A percentile compares a stretch with the other conserved stretches of the same genome.
phyloP scores from a whole-genome alignment of 495 filamentous ascomycete genomes.

The Talaromyces wortmannii region DNA sequence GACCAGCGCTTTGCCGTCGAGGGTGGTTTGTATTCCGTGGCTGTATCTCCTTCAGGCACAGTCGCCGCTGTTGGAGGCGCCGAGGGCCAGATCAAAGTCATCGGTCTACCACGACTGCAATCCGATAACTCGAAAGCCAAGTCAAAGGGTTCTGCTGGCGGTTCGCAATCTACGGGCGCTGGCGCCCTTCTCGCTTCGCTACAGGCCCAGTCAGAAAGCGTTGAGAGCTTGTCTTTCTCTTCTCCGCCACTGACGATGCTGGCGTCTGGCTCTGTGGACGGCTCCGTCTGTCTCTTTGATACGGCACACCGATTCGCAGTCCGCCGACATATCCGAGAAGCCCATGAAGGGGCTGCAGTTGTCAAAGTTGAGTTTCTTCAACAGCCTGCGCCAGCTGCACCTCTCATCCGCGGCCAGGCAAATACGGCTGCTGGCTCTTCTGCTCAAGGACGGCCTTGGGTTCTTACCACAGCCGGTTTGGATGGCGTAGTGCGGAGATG shows the following conservation, averaged over 20 bases:
- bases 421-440: slow-evolving; percentile 14
- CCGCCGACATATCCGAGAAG: slow-evolving; percentile 68
- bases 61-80: slow-evolving; percentile 85
- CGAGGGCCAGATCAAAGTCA: slow-evolving; percentile 71
- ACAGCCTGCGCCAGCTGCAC: slow-evolving; percentile 17
- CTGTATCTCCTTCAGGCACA: slow-evolving; percentile 66
- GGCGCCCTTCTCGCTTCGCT: slow-evolving; percentile 73
- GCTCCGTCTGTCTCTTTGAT: slow-evolving; percentile 84
- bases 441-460: slow-evolving; percentile 39
- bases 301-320: slow-evolving; percentile 74
- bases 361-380: slow-evolving; percentile 88
- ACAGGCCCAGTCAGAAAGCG: slow-evolving; percentile 65
- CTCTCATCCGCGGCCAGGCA: slow-evolving; percentile 10
- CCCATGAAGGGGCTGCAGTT: slow-evolving; percentile 72
- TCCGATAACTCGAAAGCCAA: slow-evolving; percentile 27
- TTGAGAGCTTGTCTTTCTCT: slow-evolving; percentile 84
- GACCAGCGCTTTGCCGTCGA: slow-evolving; percentile 91
- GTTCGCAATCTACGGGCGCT: slow-evolving; percentile 40
- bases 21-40: slow-evolving; percentile 82
- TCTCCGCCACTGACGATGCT: slow-evolving; percentile 67
- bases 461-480: slow-evolving; percentile 75
- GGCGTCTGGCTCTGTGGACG: slow-evolving; percentile 86
- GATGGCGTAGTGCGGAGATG: slow-evolving; percentile 83
- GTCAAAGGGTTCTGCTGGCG: slow-evolving; percentile 17
- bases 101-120: slow-evolving; percentile 71